Base-by-base conservation (phyloP, 176 grass and related monocot genomes). In the Phyllostachys edulis region DNA sequence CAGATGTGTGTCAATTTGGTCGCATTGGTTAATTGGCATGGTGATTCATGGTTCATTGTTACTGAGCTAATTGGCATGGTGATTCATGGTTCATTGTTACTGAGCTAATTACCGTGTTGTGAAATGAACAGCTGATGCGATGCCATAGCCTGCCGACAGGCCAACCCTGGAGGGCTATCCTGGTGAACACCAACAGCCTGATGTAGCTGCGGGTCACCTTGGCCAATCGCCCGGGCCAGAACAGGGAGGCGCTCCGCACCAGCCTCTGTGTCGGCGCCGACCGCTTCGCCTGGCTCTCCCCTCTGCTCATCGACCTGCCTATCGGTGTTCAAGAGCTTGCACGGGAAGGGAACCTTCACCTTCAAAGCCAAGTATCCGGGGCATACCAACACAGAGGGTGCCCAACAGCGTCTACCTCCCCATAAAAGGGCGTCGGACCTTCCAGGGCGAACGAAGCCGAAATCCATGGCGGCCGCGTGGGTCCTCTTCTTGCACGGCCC, bases 231-330 rank as follows among this genome's bases (percentile, higher is more conserved):
- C 6, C 81, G 34, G 82, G 83, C 9, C 62, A 67, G 36, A 54
- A 47, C 80, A 41, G 64, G 65, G 66, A 76, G n/a, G 79, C 66
- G 40, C 63, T 67, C 5, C 73, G 77, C 54, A 83, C n/a, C 54
- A 71, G 71, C 1, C 80, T 89, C 71, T n/a, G 84, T 64, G 23
- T 85, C 75, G 63, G 66, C 1, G 75, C 75, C 14, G 76, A n/a
- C 5, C 67, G 42, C 0, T n/a, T n/a, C 64, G 77, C 77, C 0
- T n/a, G n/a, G 2, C 64, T 89, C 71, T 81, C 42, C 14, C 88
- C 78, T 3, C 54, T 85, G 17, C 82, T 76, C 71, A 36, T 89
- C 71, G 83, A 82, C 78, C 83, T n/a, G 3, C 88, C 82, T 18
- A 46, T 85, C 63, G 78, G 83, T n/a, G n/a, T n/a, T n/a, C n/a